A percentile compares a stretch with the other conserved stretches of the same genome.
phyloP scores from a whole-genome alignment of 352 stramenopile species.

The Globisporangium nunn region DNA sequence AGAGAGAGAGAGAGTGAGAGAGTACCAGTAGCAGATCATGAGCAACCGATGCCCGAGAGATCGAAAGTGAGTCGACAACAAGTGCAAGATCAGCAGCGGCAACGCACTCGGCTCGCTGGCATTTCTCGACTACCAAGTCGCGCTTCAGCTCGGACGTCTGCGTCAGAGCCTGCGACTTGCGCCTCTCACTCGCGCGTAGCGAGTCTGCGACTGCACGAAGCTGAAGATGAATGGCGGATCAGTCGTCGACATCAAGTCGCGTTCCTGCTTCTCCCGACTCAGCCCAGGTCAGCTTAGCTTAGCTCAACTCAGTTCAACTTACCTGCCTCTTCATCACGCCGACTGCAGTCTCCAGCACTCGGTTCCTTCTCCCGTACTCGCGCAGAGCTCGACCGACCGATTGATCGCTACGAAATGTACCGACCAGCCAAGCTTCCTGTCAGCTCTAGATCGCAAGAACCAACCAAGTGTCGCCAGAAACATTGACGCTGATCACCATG shows the following conservation, averaged over 20 bases:
- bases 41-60: background rate
- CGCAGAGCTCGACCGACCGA: constrained; percentile 33
- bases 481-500: background rate
- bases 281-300: background rate
- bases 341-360: constrained; percentile 32
- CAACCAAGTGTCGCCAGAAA: background rate
- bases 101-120: constrained; percentile 49
- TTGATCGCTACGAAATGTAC: constrained; percentile 21
- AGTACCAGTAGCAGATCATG: background rate
- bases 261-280: background rate
- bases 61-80: background rate
- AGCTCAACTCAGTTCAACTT: constrained; percentile 10
- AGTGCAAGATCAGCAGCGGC: background rate
- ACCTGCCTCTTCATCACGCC: constrained; percentile 33
- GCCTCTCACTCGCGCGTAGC: constrained; percentile 30
- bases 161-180: constrained; percentile 25
- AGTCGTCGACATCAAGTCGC: background rate
- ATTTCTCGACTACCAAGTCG: constrained; percentile 44
- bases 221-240: background rate
- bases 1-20: too few relatives aligned
- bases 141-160: constrained; percentile 36
- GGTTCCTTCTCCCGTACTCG: constrained; percentile 51
- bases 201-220: constrained; percentile 18
- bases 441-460: background rate
- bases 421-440: background rate